These are phyloP conservation scores for Camelina sativa DNA, from an alignment of 345 rosid species.

Conservation along the genomic window DNA sequence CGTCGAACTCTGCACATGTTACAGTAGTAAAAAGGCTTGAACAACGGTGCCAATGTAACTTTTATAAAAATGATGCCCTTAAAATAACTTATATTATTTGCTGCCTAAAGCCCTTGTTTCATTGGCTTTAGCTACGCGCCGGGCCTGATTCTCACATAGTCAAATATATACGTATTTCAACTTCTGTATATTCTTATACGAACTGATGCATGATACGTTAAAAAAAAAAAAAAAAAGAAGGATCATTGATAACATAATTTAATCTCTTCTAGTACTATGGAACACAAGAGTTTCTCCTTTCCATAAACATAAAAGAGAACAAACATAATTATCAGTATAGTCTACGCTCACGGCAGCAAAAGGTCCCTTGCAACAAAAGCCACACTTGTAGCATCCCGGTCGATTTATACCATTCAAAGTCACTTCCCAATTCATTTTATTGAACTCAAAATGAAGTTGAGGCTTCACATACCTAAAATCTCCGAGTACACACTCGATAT, in stretches of 20 bases:
- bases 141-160: too few species aligned
- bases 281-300: conserved; percentile 19
- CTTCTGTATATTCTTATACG: not conserved
- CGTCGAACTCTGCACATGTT: too few species aligned
- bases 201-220: not conserved
- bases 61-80: too few species aligned
- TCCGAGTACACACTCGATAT: conserved; percentile 24
- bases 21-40: too few species aligned
- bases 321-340: conserved; percentile 5
- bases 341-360: not conserved
- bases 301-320: conserved; percentile 27
- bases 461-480: conserved; percentile 27
- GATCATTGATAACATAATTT: not conserved
- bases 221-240: not conserved
- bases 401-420: conserved; percentile 26
- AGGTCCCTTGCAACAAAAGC: conserved; percentile 29
- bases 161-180: not conserved
- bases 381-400: conserved; percentile 35
- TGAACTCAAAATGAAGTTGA: conserved; percentile 8
- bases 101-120: too few species aligned
- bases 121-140: too few species aligned
- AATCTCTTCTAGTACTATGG: not conserved
- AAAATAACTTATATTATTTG: too few species aligned
- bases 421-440: conserved; percentile 24
- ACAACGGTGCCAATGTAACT: too few species aligned